A percentile compares a stretch with the other conserved stretches of the same genome.
Conservation (phyloP, 2,329 filamentous ascomycete species). For the Fusarium nodosum region DNA sequence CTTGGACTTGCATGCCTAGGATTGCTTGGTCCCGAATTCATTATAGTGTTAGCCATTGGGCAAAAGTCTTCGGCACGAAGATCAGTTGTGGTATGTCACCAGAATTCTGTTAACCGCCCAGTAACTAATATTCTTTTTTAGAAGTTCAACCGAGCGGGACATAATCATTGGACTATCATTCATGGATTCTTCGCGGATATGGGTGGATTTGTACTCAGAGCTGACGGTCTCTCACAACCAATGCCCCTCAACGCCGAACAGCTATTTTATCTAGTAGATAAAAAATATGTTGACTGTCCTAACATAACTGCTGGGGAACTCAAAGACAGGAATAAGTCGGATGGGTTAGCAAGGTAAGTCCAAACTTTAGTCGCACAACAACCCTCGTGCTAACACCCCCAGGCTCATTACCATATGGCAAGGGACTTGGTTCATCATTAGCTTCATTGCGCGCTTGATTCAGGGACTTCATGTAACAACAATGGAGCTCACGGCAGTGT, state of each 20-base stretch:
- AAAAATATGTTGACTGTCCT: too few relatives aligned
- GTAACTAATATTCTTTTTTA: neutral
- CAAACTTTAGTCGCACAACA: too few relatives aligned
- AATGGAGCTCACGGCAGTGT: conserved; percentile 27
- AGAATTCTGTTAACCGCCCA: too few relatives aligned
- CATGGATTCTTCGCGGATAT: conserved; percentile 36
- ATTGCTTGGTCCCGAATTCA: conserved; percentile 23
- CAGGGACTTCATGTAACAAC: conserved; percentile 26
- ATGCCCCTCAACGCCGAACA: conserved; percentile 32
- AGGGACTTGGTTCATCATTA: conserved; percentile 26
- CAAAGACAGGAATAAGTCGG: conserved; percentile 18
- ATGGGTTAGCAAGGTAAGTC: conserved; percentile 17
- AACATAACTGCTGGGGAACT: neutral
- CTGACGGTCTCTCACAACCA: fast-evolving
- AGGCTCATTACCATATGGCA: conserved; percentile 27
- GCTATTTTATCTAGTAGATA: conserved; percentile 17
- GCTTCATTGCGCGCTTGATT: neutral
- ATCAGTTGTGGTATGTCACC: conserved; percentile 9
- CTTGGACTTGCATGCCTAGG: conserved; percentile 24
- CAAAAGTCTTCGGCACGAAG: conserved; percentile 27
- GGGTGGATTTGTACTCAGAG: conserved; percentile 22
- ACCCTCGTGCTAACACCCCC: too few relatives aligned
- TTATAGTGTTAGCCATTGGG: conserved; percentile 24
- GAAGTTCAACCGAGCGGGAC: conserved; percentile 16
- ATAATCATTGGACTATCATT: conserved; percentile 13